A percentile compares a stretch with the other conserved stretches of the same genome.
phyloP scores from a whole-genome alignment of 306 rosid species.

The Acacia melanoxylon region DNA sequence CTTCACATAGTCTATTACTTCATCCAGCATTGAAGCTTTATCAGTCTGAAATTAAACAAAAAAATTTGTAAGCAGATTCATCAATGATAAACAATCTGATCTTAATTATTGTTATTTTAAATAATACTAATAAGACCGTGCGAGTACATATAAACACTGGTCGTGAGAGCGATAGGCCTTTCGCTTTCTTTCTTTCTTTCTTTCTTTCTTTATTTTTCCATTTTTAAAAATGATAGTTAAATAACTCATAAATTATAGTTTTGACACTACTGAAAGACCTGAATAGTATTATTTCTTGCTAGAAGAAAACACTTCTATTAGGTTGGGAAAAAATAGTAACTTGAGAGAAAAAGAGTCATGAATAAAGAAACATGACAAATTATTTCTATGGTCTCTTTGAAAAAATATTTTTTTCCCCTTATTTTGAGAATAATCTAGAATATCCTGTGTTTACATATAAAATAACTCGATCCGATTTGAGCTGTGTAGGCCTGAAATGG shows the following conservation, averaged over 20 bases:
- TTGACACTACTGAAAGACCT: not conserved
- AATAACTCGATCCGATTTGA: not conserved
- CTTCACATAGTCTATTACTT: slow-evolving; percentile 87
- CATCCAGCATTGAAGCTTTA: slow-evolving; percentile 97
- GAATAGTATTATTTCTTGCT: not conserved
- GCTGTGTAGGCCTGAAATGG: not conserved
- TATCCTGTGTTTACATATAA: too few relatives aligned
- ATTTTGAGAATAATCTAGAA: too few relatives aligned
- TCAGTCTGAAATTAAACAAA: slow-evolving; percentile 52
- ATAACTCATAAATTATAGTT: not conserved
- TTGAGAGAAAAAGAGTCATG: not conserved
- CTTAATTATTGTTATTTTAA: not conserved
- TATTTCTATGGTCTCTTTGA: not conserved
- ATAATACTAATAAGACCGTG: not conserved
- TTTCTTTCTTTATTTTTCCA: too few relatives aligned
- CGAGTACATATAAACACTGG: too few relatives aligned
- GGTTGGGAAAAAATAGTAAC: not conserved
- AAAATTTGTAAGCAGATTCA: not conserved
- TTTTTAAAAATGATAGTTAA: not conserved
- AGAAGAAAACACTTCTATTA: not conserved
- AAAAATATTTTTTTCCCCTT: not conserved
- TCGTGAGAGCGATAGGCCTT: not conserved
- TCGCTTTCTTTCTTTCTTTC: not conserved
- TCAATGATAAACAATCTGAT: not conserved
- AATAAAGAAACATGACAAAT: not conserved